Evolutionary conservation across 2,329 filamentous ascomycete genomes (phyloP).

Genomic region (Aspergillus candidus): DNA sequence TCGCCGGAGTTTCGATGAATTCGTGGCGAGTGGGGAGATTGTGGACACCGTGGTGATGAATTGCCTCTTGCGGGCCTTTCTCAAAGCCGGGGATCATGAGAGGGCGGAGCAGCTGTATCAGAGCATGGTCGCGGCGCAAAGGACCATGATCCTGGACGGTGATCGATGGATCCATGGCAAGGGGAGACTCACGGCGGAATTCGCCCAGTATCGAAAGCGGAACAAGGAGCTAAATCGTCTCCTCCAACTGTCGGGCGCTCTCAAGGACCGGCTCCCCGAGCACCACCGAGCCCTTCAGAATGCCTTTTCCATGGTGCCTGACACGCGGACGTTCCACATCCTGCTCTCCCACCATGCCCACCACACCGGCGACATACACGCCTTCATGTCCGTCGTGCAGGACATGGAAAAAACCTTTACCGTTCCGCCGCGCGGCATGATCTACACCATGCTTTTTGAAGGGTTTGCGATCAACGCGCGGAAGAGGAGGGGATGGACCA

Average conservation of each 20-base stretch:
- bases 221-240: slow-evolving; percentile 43
- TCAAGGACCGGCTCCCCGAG: slow-evolving; percentile 46
- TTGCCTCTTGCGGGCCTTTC: slow-evolving; percentile 71
- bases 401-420: slow-evolving; percentile 68
- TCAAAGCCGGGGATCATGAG: slow-evolving; percentile 67
- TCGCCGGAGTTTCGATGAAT: slow-evolving; percentile 69
- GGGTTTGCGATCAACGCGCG: slow-evolving; percentile 72
- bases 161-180: slow-evolving; percentile 11
- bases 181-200: slow-evolving; percentile 29
- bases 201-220: slow-evolving; percentile 30
- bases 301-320: slow-evolving; percentile 61
- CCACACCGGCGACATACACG: slow-evolving; percentile 62
- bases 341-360: slow-evolving; percentile 69
- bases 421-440: slow-evolving; percentile 64
- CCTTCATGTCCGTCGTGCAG: slow-evolving; percentile 63
- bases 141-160: slow-evolving; percentile 19
- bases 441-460: slow-evolving; percentile 76
- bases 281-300: slow-evolving; percentile 59
- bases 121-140: slow-evolving; percentile 67
- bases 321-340: slow-evolving; percentile 72
- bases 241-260: slow-evolving; percentile 41
- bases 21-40: slow-evolving; percentile 79
- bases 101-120: slow-evolving; percentile 76
- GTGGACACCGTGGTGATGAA: slow-evolving; percentile 85
- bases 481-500: slow-evolving; percentile 64